A percentile compares a stretch with the other conserved stretches of the same genome.
phyloP scores from a whole-genome alignment of 2,329 filamentous ascomycete genomes.

The Sporothrix variecibatus region DNA sequence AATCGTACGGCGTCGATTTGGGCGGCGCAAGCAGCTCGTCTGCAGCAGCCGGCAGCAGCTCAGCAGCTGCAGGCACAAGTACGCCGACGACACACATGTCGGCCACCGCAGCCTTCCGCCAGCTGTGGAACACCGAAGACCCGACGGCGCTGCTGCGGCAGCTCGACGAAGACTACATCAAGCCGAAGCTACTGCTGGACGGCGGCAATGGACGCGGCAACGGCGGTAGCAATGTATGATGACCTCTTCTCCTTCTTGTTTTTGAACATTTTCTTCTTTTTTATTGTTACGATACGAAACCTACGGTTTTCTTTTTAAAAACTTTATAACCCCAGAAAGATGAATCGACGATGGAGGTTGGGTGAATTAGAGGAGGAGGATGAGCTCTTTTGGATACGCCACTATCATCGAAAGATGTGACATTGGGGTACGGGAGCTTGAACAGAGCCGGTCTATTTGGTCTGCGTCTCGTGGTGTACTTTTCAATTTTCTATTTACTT shows the following conservation, averaged over 20 bases:
- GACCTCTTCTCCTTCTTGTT: not conserved
- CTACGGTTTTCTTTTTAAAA: not conserved
- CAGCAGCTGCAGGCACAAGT: not conserved
- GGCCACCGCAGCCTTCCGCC: slow-evolving; percentile 74
- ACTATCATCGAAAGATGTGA: not conserved
- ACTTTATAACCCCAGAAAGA: not conserved
- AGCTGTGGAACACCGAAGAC: slow-evolving; percentile 82
- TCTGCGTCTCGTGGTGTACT: not conserved
- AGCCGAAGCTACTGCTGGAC: slow-evolving; percentile 35
- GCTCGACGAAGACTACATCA: slow-evolving; percentile 70
- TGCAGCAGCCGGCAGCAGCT: slow-evolving; percentile 30
- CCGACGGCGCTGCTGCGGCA: slow-evolving; percentile 88
- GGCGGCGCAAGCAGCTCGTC: slow-evolving; percentile 34
- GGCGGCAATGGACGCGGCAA: slow-evolving; percentile 32
- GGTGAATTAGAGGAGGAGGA: not conserved
- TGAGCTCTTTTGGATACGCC: not conserved
- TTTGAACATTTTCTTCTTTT: not conserved
- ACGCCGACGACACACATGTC: slow-evolving; percentile 47
- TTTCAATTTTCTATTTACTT: slow-evolving; percentile 9
- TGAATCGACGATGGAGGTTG: not conserved
- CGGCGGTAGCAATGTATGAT: slow-evolving; percentile 28
- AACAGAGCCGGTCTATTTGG: not conserved
- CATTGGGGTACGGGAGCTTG: not conserved
- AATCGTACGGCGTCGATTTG: slow-evolving; percentile 21
- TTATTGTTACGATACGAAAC: not conserved